Base-by-base conservation (phyloP, 495 filamentous ascomycete genomes). In the Lindgomyces ingoldianus region DNA sequence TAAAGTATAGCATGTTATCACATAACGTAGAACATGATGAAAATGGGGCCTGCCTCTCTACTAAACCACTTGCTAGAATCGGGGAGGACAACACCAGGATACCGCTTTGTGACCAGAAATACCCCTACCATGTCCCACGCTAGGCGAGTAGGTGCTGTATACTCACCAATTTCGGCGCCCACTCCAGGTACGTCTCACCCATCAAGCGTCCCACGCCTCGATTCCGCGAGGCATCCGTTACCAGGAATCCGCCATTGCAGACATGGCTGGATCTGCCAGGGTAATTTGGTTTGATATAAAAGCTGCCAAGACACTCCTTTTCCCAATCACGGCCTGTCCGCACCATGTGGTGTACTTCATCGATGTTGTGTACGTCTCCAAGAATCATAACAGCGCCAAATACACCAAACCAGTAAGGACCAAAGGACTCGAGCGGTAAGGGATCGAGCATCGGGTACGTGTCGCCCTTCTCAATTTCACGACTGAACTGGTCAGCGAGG, bases 221-320 rank as follows among this genome's bases (percentile, higher is more conserved):
- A 74, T 95, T 95, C 66, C 95, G 87, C 51, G 91, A 85, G 18
- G 88, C 89, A 73, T 94, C 90, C 11, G 91, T 96, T 69, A 96
- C 93, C 46, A 98, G 80, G 72, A 98, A 98, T 14, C 91, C 94
- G 39, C 89, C 95, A 74, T 96, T 98, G 79, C 94, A 96, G 58
- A 98, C 86, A 78, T 98, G 94, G 70, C 89, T 96, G 76, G 91
- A 96, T 56, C 95, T 84, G 45, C 94, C 94, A 9, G 94, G 94
- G 77, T 98, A 98, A 74, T 98, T 98, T 42, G 94, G 93, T 75
- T 96, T 92, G 77, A 98, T 89, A 74, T 96, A 96, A 72, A 97
- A 98, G 68, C 91, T 96, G 47, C 94, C 94, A 41, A 98, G 80
- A 71, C 93, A 96, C 64, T 89, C 79, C 64, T 85, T 87, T 54